Evolutionary conservation across 257 asterid species (phyloP).

Genomic region (Solanum pimpinellifolium): DNA sequence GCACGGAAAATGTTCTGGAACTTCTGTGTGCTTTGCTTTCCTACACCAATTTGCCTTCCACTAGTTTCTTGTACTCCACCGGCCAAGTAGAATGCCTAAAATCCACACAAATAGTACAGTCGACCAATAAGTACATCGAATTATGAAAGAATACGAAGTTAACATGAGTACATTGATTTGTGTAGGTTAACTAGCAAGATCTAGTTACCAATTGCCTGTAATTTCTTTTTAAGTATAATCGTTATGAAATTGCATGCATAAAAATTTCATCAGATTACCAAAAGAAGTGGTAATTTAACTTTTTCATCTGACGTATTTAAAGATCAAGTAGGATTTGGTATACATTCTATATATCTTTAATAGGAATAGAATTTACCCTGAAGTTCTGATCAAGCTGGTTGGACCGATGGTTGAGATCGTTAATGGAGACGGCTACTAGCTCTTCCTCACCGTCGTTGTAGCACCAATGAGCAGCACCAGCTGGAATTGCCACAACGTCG

Average conservation of each 20-base stretch:
- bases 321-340: too few relatives aligned
- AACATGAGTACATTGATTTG: neutral
- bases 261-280: neutral
- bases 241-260: neutral
- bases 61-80: slow-evolving; percentile 30
- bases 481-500: slow-evolving; percentile 53
- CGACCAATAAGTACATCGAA: neutral
- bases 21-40: neutral
- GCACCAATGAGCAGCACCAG: slow-evolving; percentile 63
- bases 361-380: slow-evolving; percentile 25
- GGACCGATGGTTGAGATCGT: slow-evolving; percentile 53
- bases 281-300: neutral
- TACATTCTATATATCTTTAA: too few relatives aligned
- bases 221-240: neutral
- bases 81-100: slow-evolving; percentile 42
- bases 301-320: too few relatives aligned
- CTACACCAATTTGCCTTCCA: neutral
- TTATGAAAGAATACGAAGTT: neutral
- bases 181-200: neutral
- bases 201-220: neutral
- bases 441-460: slow-evolving; percentile 52
- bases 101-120: neutral
- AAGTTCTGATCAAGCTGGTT: slow-evolving; percentile 66
- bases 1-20: slow-evolving; percentile 39
- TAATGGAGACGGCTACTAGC: slow-evolving; percentile 40